Percentiles rank a stretch among this genome's conserved stretches.
These are phyloP conservation scores for Lachancea fermentati DNA, from an alignment of 805 yeast genomes.

Conservation along the genomic window DNA sequence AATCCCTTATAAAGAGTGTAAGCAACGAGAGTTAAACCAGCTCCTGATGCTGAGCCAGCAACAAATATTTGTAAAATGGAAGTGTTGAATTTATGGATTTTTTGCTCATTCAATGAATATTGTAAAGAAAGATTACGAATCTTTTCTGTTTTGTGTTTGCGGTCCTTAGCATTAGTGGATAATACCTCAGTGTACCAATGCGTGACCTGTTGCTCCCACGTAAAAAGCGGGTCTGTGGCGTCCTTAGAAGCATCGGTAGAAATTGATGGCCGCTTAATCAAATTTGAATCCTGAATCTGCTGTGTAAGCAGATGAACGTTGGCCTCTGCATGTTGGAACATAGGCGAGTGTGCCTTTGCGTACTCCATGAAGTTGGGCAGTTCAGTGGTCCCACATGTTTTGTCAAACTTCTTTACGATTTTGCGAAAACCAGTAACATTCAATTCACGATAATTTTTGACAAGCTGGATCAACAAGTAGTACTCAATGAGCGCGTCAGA, in stretches of 20 bases:
- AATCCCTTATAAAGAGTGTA: slow-evolving; percentile 54
- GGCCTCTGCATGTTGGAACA: slow-evolving; percentile 26
- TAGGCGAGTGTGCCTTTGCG: slow-evolving; percentile 21
- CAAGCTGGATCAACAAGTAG: slow-evolving; percentile 28
- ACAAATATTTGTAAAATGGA: slow-evolving; percentile 41
- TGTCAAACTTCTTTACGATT: slow-evolving; percentile 86
- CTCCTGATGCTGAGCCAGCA: slow-evolving; percentile 66
- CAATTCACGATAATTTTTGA: slow-evolving; percentile 50
- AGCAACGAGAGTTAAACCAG: slow-evolving; percentile 61
- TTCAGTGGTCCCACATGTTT: slow-evolving; percentile 34
- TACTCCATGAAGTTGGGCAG: slow-evolving; percentile 23
- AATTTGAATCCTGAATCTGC: slow-evolving; percentile 18
- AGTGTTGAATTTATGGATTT: slow-evolving; percentile 32
- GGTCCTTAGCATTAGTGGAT: slow-evolving; percentile 22
- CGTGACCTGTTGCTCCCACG: slow-evolving; percentile 30
- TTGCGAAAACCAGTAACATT: slow-evolving; percentile 88
- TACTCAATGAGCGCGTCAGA: slow-evolving; percentile 30
- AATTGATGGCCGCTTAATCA: slow-evolving; percentile 13
- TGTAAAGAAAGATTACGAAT: slow-evolving; percentile 27
- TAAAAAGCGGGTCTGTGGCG: slow-evolving; percentile 25
- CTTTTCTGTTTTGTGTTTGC: slow-evolving; percentile 23
- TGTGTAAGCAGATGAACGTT: slow-evolving; percentile 24
- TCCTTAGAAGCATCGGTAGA: slow-evolving; percentile 15
- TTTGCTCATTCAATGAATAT: slow-evolving; percentile 29
- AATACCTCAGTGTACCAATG: slow-evolving; percentile 38